phyloP scores from a whole-genome alignment of 2,329 filamentous ascomycete genomes.

The Cladosporium austrohemisphaericum region DNA sequence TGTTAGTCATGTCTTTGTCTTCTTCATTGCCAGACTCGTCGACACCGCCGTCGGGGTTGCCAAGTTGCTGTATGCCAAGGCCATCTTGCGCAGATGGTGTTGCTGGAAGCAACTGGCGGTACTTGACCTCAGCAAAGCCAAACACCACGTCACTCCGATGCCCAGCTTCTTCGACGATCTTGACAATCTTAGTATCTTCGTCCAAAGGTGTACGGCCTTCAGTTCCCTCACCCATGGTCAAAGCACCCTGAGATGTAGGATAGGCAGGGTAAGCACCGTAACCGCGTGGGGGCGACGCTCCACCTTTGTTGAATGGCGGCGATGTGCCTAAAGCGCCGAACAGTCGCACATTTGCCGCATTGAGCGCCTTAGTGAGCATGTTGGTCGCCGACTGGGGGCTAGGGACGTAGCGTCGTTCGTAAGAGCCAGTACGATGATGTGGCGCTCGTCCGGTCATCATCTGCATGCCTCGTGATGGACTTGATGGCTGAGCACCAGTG shows the following conservation, averaged over 20 bases:
- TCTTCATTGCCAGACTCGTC: constrained; percentile 54
- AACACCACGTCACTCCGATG: constrained; percentile 94
- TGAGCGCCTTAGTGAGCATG: constrained; percentile 89
- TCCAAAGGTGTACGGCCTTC: constrained; percentile 60
- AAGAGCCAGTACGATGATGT: constrained; percentile 74
- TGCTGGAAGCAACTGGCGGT: constrained; percentile 89
- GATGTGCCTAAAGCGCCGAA: constrained; percentile 66
- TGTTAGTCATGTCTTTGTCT: constrained; percentile 74
- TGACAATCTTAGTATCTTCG: constrained; percentile 74
- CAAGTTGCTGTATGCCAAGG: constrained; percentile 56
- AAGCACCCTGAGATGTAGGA: constrained; percentile 67
- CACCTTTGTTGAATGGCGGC: constrained; percentile 52
- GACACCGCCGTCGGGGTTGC: constrained; percentile 51
- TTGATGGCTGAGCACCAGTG: constrained; percentile 62
- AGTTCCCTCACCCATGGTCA: constrained; percentile 59
- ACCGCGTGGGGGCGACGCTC: constrained; percentile 67
- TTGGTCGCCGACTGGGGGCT: constrained; percentile 77
- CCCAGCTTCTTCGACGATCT: constrained; percentile 85
- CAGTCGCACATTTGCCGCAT: constrained; percentile 77
- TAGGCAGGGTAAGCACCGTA: constrained; percentile 84
- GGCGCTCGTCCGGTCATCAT: constrained; percentile 66
- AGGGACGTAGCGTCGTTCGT: constrained; percentile 72
- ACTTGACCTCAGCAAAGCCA: constrained; percentile 97
- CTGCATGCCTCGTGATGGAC: constrained; percentile 70
- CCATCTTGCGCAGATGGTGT: constrained; percentile 73